Evolutionary conservation across 495 filamentous ascomycete species (phyloP).

Genomic region (Neurospora pannonica): DNA sequence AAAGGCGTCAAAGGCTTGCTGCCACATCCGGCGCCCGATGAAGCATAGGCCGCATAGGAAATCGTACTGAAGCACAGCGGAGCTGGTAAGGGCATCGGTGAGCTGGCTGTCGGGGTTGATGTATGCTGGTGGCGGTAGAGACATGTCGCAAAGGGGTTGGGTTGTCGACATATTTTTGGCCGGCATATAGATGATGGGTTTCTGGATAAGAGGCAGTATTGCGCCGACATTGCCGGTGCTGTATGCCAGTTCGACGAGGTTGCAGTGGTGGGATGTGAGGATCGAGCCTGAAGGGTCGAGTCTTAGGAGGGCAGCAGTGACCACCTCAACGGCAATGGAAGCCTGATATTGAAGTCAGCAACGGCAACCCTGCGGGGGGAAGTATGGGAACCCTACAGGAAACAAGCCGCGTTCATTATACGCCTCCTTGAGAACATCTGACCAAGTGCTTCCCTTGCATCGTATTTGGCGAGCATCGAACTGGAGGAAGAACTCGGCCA

Average conservation of each 20-base stretch:
- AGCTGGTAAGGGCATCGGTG: conserved; percentile 44
- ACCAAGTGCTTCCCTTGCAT: conserved; percentile 26
- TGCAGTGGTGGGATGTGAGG: conserved; percentile 58
- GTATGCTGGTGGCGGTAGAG: conserved; percentile 32
- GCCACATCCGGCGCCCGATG: conserved; percentile 62
- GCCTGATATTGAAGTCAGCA: conserved; percentile 30
- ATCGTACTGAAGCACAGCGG: conserved; percentile 67
- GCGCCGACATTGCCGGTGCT: conserved; percentile 37
- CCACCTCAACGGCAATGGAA: conserved; percentile 46
- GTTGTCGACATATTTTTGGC: conserved; percentile 21
- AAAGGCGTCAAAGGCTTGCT: conserved; percentile 59
- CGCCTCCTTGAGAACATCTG: conserved; percentile 17
- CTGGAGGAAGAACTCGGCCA: conserved; percentile 29
- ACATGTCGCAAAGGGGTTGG: conserved; percentile 21
- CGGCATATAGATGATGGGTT: conserved; percentile 58
- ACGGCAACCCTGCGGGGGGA: no score
- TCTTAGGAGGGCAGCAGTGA: conserved; percentile 58
- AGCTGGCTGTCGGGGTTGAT: conserved; percentile 51
- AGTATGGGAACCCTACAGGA: conserved; percentile 21
- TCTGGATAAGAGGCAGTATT: conserved; percentile 60
- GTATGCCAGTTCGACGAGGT: conserved; percentile 52
- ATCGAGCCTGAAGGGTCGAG: conserved; percentile 62
- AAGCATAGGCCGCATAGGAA: conserved; percentile 70
- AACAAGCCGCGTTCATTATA: conserved; percentile 20
- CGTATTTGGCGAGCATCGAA: conserved; percentile 40